Conservation (phyloP, 768 basidiomycete genomes). For the Auricularia auricula-judae region DNA sequence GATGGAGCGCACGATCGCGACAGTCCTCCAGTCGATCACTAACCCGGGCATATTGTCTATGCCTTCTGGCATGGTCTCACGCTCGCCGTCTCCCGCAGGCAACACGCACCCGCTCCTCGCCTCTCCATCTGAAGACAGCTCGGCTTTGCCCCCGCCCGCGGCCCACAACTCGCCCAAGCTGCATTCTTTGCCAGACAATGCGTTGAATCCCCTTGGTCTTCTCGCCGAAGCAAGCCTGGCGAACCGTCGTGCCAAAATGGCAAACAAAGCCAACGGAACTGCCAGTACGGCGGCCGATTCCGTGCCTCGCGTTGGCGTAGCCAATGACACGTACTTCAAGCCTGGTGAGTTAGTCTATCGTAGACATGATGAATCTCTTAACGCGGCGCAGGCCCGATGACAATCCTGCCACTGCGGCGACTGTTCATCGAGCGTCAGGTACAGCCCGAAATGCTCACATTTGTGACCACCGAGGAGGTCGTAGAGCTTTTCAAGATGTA, state of each 20-base stretch:
- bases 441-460: conserved; percentile 89
- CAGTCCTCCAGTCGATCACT: conserved; percentile 78
- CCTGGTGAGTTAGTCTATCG: conserved; percentile 43
- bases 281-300: conserved; percentile 19
- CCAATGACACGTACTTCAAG: conserved; percentile 84
- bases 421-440: conserved; percentile 81
- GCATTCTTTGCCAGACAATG: conserved; percentile 84
- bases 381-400: conserved; percentile 62
- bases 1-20: conserved; percentile 90
- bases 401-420: conserved; percentile 70
- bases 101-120: conserved; percentile 48
- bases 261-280: conserved; percentile 10
- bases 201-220: conserved; percentile 84
- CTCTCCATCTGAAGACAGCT: conserved; percentile 32
- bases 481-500: conserved; percentile 85
- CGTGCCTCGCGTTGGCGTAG: conserved; percentile 51
- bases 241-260: conserved; percentile 51
- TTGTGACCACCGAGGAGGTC: conserved; percentile 81
- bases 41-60: conserved; percentile 50
- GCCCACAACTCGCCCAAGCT: conserved; percentile 59
- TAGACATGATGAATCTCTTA: background rate
- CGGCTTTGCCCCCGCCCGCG: conserved; percentile 20
- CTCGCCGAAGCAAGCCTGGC: conserved; percentile 83
- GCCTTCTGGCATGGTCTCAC: conserved; percentile 68
- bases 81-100: conserved; percentile 56